Base-by-base conservation (phyloP, 2,329 filamentous ascomycete genomes). In the Juglanconis sp. region DNA sequence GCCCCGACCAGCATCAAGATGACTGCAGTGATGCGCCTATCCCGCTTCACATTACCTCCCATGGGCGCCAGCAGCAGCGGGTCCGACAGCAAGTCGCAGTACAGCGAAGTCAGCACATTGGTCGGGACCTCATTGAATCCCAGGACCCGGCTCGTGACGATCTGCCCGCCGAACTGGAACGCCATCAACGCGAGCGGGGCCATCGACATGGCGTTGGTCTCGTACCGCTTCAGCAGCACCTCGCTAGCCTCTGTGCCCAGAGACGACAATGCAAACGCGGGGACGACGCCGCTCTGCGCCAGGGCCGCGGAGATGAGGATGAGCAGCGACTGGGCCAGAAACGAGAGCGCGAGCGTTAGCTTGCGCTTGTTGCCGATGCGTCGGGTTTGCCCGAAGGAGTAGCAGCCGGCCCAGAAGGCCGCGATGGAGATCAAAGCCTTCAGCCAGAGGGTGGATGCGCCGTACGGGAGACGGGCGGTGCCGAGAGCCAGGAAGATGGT, bases 401-500 rank as follows among this genome's bases (percentile, higher is more conserved):
- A 78, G 57, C 81, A 84, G 40, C 84, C 84, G 35, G 78, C 58
- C 62, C 83, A 74, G 72, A 86, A 86, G 64, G 77, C 75, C 59
- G 67, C 70, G 64, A 85, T 81, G 56, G 84, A 86, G 62, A 78
- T 72, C 9, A 69, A 57, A 3, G 67, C 65, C 50, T 65, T 66
- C 10, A 68, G 63, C 66, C 66, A 69, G 42, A 79, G 82, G 57
- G 75, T 75, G 3, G 81, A 81, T 60, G 82, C 73, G 60, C 74
- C 74, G 24, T 75, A 69, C 3, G 81, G 83, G 51, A 84, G 81
- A 35, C 72, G 71, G 3, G 83, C 79, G 11, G 82, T 80, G 58
- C 83, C 84, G 30, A 87, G 80, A 17, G 81, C 84, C 44, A 87
- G 76, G 72, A 87, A 86, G 66, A 87, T 81, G 9, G 85, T 87